phyloP scores from a whole-genome alignment of 139 green algal species.

The Parachlorella kessleri region DNA sequence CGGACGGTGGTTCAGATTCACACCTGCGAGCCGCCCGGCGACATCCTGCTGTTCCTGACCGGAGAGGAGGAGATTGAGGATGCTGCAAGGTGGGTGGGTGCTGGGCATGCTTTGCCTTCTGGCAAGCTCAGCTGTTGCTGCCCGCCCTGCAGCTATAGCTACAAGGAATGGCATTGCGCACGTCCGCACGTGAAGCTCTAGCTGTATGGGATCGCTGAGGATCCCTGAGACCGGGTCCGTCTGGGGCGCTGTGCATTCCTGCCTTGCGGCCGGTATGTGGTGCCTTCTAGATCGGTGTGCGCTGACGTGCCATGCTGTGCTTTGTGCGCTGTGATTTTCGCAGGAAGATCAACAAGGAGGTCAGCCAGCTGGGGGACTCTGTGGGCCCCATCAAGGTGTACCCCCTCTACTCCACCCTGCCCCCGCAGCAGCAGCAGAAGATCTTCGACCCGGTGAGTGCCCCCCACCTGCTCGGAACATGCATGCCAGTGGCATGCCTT shows the following conservation, averaged over 20 bases:
- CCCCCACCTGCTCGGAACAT: not conserved
- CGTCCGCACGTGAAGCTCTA: no score
- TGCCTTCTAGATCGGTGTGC: no score
- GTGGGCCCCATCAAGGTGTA: constrained; percentile 93
- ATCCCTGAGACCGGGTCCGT: no score
- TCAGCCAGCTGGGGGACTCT: constrained; percentile 31
- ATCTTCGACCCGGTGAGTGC: constrained; percentile 91
- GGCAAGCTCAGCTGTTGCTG: no score
- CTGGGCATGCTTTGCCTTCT: no score
- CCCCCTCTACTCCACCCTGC: constrained; percentile 97
- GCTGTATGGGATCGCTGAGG: no score
- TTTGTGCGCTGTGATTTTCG: no score
- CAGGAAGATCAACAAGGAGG: constrained; percentile 34
- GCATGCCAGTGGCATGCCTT: no score
- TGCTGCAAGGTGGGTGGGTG: constrained; percentile 44
- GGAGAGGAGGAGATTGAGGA: constrained; percentile 99
- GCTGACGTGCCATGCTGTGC: no score
- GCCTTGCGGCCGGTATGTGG: no score
- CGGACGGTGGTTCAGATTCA: constrained; percentile 98
- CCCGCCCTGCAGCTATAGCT: constrained; percentile 93
- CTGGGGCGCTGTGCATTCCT: no score
- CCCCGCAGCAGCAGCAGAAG: constrained; percentile 93
- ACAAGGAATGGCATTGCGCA: constrained; percentile 75
- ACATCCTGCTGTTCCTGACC: constrained; percentile 98
- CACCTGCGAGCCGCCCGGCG: constrained; percentile 80